phyloP scores from a whole-genome alignment of 257 asterid species.

The Buddleja alternifolia region DNA sequence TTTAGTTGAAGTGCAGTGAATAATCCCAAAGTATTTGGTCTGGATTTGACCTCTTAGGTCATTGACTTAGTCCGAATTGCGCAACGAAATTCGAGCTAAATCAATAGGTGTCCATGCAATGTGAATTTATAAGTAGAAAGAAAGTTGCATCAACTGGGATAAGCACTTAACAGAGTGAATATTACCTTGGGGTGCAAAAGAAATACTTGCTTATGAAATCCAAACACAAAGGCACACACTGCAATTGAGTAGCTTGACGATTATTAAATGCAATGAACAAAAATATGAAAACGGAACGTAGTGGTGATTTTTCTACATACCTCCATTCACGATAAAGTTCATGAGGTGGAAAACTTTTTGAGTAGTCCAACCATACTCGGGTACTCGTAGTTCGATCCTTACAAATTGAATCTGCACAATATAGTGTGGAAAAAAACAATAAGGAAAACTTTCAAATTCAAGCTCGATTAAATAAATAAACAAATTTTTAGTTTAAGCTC shows the following conservation, averaged over 20 bases:
- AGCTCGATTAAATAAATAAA: no score
- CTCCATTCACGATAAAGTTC: slow-evolving; percentile 96
- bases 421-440: slow-evolving; percentile 17
- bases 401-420: slow-evolving; percentile 78
- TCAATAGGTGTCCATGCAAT: neutral
- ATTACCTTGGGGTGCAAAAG: slow-evolving; percentile 81
- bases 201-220: slow-evolving; percentile 84
- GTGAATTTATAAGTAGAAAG: neutral
- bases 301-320: slow-evolving; percentile 38
- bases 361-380: slow-evolving; percentile 96
- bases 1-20: no score
- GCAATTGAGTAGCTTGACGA: slow-evolving; percentile 38
- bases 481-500: no score
- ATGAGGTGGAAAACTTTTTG: slow-evolving; percentile 95
- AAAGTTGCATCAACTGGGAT: neutral
- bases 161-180: slow-evolving; percentile 16
- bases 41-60: no score
- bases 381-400: slow-evolving; percentile 85
- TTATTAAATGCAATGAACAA: slow-evolving; percentile 24
- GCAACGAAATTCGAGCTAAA: no score
- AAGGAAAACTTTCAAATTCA: no score
- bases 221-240: slow-evolving; percentile 90
- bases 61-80: no score
- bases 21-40: no score
- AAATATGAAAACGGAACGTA: slow-evolving; percentile 1